phyloP scores from a whole-genome alignment of 164 flowering plant genomes.

The Annona squamosa region DNA sequence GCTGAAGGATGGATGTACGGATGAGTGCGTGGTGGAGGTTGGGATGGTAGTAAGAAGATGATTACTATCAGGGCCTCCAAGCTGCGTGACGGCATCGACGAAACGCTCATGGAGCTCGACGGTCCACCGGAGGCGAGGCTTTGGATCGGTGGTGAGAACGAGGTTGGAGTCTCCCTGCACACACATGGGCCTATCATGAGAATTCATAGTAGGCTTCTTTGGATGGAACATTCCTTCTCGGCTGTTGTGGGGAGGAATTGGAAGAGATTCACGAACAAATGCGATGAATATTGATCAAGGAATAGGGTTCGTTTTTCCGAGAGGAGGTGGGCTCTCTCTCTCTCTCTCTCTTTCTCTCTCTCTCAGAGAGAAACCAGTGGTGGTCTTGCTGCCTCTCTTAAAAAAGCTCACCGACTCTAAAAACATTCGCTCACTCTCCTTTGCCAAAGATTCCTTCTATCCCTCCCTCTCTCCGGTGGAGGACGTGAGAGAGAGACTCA shows the following conservation, averaged over 20 bases:
- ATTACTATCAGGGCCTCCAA: slow-evolving; percentile 96
- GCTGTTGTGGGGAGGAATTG: slow-evolving; percentile 16
- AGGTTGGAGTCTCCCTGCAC: slow-evolving; percentile 95
- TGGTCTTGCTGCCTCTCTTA: slow-evolving; percentile 6
- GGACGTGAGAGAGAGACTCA: background rate
- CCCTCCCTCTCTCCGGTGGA: slow-evolving; percentile 3
- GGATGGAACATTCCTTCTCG: slow-evolving; percentile 76
- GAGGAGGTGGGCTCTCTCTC: slow-evolving; percentile 16
- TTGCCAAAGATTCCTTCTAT: slow-evolving; percentile 28
- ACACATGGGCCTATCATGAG: slow-evolving; percentile 67
- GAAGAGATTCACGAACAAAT: slow-evolving; percentile 81
- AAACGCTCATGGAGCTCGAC: slow-evolving; percentile 97
- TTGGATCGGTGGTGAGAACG: slow-evolving; percentile 98
- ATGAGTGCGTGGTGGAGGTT: background rate
- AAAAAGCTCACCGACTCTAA: slow-evolving; percentile 24
- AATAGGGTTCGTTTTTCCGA: slow-evolving; percentile 68
- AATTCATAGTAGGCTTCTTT: slow-evolving; percentile 85
- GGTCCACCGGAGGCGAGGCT: slow-evolving; percentile 98
- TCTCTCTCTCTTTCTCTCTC: slow-evolving; percentile 15
- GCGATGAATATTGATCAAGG: slow-evolving; percentile 41
- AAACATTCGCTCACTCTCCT: slow-evolving; percentile 20
- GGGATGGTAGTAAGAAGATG: slow-evolving; percentile 1
- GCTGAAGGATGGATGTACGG: background rate
- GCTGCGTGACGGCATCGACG: slow-evolving; percentile 97
- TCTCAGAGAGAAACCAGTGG: slow-evolving; percentile 6